Conservation (phyloP, 495 filamentous ascomycete genomes). For the Talaromyces ruber region DNA sequence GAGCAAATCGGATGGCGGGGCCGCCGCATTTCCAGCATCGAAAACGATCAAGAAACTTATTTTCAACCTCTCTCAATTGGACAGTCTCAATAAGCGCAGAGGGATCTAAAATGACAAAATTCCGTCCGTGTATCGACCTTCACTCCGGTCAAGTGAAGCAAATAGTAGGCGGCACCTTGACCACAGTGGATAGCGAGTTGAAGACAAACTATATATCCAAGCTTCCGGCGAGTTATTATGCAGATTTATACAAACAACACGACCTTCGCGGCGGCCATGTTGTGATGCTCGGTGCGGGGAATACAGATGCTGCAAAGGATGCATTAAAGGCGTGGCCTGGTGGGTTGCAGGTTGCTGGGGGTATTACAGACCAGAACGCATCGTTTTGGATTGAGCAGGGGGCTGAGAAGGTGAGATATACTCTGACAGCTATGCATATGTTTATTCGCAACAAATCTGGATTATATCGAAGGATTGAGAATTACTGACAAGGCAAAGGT, state of each 20-base stretch:
- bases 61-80: not conserved
- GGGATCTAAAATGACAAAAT: conserved; percentile 65
- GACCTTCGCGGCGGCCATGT: conserved; percentile 76
- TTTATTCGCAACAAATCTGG: not conserved
- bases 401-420: conserved; percentile 68
- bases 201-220: conserved; percentile 87
- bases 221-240: conserved; percentile 71
- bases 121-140: conserved; percentile 93
- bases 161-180: conserved; percentile 91
- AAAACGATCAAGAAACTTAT: not conserved
- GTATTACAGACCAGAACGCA: conserved; percentile 80
- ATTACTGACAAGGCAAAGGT: conserved; percentile 43
- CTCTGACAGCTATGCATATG: not conserved
- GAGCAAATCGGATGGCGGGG: not conserved
- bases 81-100: not conserved
- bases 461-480: not conserved
- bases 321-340: conserved; percentile 68
- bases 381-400: conserved; percentile 76
- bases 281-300: conserved; percentile 88
- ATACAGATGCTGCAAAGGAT: conserved; percentile 69
- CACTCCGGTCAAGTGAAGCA: conserved; percentile 96
- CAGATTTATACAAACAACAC: conserved; percentile 66
- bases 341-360: conserved; percentile 80
- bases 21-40: not conserved
- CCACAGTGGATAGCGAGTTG: conserved; percentile 51